These are phyloP conservation scores for Zasmidium angulare DNA, from an alignment of 2,329 filamentous ascomycete species.

Conservation along the genomic window DNA sequence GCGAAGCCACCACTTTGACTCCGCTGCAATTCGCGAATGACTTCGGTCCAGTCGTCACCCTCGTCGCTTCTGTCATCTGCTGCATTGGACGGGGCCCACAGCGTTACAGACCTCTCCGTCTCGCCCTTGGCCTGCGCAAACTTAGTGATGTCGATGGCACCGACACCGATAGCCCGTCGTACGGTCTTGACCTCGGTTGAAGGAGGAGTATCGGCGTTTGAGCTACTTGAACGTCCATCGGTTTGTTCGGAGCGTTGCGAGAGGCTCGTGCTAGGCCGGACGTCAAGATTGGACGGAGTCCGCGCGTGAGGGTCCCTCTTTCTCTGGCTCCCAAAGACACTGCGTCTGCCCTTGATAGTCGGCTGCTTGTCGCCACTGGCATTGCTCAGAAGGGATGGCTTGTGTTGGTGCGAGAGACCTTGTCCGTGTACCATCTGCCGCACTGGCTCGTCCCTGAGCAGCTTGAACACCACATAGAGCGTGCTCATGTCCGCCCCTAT, in stretches of 20 bases:
- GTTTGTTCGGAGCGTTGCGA: slow-evolving; percentile 25
- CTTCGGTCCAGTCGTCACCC: slow-evolving; percentile 67
- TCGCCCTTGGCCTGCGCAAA: slow-evolving; percentile 27
- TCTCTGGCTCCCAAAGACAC: slow-evolving; percentile 68
- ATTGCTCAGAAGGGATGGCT: slow-evolving; percentile 18
- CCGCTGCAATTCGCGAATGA: slow-evolving; percentile 71
- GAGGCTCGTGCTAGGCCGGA: slow-evolving; percentile 27
- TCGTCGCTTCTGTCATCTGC: slow-evolving; percentile 57
- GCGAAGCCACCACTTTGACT: slow-evolving; percentile 69
- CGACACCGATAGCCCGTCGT: slow-evolving; percentile 72
- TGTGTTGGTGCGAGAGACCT: slow-evolving; percentile 18
- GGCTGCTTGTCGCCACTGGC: slow-evolving; percentile 23
- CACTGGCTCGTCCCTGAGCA: slow-evolving; percentile 61
- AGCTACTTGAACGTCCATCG: slow-evolving; percentile 18
- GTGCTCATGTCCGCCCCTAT: slow-evolving; percentile 63
- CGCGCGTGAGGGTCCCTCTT: slow-evolving; percentile 24
- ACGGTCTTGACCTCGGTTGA: slow-evolving; percentile 51
- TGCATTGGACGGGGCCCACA: slow-evolving; percentile 68
- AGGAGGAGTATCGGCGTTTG: slow-evolving; percentile 10
- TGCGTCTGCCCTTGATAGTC: slow-evolving; percentile 44
- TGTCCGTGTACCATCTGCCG: slow-evolving; percentile 24
- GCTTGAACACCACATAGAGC: slow-evolving; percentile 79
- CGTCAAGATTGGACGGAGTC: slow-evolving; percentile 15
- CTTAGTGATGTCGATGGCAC: slow-evolving; percentile 70
- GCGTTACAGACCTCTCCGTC: slow-evolving; percentile 51